phyloP scores from a whole-genome alignment of 257 asterid species.

The Prunella vulgaris region DNA sequence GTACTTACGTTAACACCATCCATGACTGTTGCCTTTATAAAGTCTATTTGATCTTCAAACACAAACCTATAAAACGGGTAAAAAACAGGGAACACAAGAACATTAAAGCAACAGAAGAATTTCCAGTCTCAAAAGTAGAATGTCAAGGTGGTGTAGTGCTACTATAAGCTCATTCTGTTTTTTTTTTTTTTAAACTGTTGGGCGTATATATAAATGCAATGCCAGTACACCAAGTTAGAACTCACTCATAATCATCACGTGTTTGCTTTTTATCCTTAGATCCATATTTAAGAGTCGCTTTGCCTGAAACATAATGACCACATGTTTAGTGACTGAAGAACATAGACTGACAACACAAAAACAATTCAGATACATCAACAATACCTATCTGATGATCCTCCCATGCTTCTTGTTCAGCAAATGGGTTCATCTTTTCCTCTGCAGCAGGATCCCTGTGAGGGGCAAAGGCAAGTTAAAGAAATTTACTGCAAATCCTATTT shows the following conservation, averaged over 20 bases:
- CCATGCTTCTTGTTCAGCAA: slow-evolving; percentile 99
- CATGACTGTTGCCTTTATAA: slow-evolving; percentile 77
- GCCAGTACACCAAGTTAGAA: slow-evolving; percentile 19
- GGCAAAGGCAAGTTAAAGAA: slow-evolving; percentile 20
- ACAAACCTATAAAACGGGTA: slow-evolving; percentile 54
- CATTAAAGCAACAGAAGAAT: background rate
- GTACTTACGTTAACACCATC: slow-evolving; percentile 73
- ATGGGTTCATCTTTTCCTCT: slow-evolving; percentile 91
- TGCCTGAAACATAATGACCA: slow-evolving; percentile 47
- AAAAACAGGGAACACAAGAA: background rate
- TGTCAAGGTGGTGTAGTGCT: background rate
- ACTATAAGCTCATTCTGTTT: slow-evolving; percentile 4
- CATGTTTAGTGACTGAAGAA: slow-evolving; percentile 25
- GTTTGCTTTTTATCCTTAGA: slow-evolving; percentile 58
- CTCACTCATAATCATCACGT: slow-evolving; percentile 80
- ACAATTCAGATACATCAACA: slow-evolving; percentile 7
- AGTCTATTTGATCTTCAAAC: slow-evolving; percentile 94
- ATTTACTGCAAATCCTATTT: background rate
- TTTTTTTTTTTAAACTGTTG: background rate
- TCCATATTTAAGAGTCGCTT: slow-evolving; percentile 81
- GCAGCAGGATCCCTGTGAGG: slow-evolving; percentile 64
- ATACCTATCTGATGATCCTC: slow-evolving; percentile 95
- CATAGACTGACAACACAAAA: background rate
- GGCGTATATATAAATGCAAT: slow-evolving; percentile 10
- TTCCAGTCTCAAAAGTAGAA: slow-evolving; percentile 6